Conservation (phyloP, 1,284 basidiomycete species). For the Leccinum huronense region DNA sequence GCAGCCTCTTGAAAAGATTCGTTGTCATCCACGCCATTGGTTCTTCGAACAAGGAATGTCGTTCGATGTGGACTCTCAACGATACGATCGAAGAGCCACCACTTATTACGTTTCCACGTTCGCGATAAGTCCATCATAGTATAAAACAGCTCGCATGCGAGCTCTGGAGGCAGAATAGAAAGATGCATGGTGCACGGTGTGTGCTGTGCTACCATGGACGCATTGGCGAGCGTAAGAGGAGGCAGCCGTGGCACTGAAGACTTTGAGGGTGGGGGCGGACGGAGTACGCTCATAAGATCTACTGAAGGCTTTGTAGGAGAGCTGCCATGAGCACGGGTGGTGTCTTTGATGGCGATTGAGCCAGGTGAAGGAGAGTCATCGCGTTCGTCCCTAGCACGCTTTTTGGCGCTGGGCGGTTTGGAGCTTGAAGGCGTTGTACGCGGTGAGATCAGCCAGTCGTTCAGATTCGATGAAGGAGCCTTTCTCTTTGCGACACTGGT, state of each 20-base stretch:
- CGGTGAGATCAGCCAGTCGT: constrained; percentile 50
- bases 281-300: constrained; percentile 56
- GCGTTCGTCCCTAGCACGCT: constrained; percentile 10
- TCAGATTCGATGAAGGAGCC: constrained; percentile 45
- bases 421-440: constrained; percentile 22
- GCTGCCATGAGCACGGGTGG: constrained; percentile 17
- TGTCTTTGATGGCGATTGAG: constrained; percentile 20
- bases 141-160: constrained; percentile 71
- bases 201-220: constrained; percentile 63
- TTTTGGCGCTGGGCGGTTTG: constrained; percentile 29
- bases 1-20: constrained; percentile 61
- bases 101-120: constrained; percentile 72
- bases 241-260: constrained; percentile 42
- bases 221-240: constrained; percentile 56
- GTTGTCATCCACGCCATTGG: constrained; percentile 42
- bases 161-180: constrained; percentile 65
- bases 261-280: constrained; percentile 47
- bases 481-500: constrained; percentile 36
- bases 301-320: constrained; percentile 36
- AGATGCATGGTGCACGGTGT: constrained; percentile 75
- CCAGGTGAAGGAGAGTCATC: constrained; percentile 3
- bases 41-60: constrained; percentile 65
- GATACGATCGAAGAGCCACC: constrained; percentile 79
- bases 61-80: constrained; percentile 86
- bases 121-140: constrained; percentile 62